A percentile compares a stretch with the other conserved stretches of the same genome.
Conservation (phyloP, 306 rosid genomes). For the Cercis canadensis region DNA sequence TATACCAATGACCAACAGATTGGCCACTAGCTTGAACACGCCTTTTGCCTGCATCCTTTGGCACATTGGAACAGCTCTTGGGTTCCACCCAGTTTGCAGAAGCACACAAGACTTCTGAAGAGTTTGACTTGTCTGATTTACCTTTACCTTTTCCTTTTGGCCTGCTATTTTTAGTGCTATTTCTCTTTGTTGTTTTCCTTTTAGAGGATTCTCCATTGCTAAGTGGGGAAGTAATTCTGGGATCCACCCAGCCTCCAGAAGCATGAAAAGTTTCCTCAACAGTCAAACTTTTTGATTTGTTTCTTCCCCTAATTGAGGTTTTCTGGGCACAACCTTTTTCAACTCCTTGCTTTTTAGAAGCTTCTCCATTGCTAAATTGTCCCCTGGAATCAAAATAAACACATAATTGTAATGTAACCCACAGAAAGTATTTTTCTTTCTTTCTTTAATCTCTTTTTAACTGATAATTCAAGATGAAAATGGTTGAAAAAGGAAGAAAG, state of each 20-base stretch:
- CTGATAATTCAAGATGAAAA: constrained; percentile 12
- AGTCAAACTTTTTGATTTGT: constrained; percentile 37
- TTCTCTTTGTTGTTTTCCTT: constrained; percentile 52
- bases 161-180: constrained; percentile 44
- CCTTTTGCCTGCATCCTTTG: constrained; percentile 69
- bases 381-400: constrained; percentile 62
- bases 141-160: constrained; percentile 49
- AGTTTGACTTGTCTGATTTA: constrained; percentile 37
- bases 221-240: constrained; percentile 41
- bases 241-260: constrained; percentile 67
- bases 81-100: constrained; percentile 80
- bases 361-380: constrained; percentile 68
- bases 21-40: constrained; percentile 69
- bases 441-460: not conserved
- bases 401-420: not conserved
- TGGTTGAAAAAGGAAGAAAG: not conserved
- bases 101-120: constrained; percentile 40
- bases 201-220: constrained; percentile 48
- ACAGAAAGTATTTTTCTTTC: not conserved
- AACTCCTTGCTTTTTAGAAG: constrained; percentile 54
- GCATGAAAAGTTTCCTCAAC: constrained; percentile 45
- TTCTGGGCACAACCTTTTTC: constrained; percentile 35
- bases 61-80: constrained; percentile 50
- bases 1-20: constrained; percentile 89
- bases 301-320: constrained; percentile 52